Evolutionary conservation across 106 monocot genomes (phyloP), one percentile per base, ranked within the genome.

Genomic region (Iris macrosiphon): DNA sequence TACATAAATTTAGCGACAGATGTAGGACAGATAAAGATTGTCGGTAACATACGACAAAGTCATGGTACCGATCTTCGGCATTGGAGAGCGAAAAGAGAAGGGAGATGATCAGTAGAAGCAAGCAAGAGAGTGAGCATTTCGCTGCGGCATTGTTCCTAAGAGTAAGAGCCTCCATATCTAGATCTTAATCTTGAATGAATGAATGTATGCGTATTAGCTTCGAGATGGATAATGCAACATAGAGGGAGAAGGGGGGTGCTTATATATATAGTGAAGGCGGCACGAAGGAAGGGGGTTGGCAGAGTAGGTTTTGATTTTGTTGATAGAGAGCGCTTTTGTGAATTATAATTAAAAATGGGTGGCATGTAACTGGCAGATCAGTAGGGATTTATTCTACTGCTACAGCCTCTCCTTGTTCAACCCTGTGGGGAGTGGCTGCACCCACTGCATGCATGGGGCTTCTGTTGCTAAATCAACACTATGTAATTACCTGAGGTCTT

Each of bases 261-360:
- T n/a, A 40, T 52, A 52, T 52, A 52, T 52, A 40, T 64, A 27
- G 52, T n/a, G 29, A 39, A 6, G 50, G 35, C 9, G 38, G 48
- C 14, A 25, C 41, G 49, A 46, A 50, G 59, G 37, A 48, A 27
- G 23, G 47, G 15, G 40, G 31, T 57, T 57, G 58, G 57, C 31
- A 29, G 60, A 42, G 52, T 73, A 61, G 73, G 73, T 40, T 67
- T 67, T 66, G 73, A 51, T 72, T 73, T 73, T 14, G 21, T 50
- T 17, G 24, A 25, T 18, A 46, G n/a, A 33, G 47, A 27, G 24
- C 10, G 10, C 4, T 35, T 35, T 6, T 35, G n/a, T n/a, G n/a
- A n/a, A 24, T 58, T 53, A 11, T 12, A 9, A 2, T 26, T 49
- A 25, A 25, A 10, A 8, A 11, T 0, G 24, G 9, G 0, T 21